Percentiles rank a stretch among this genome's conserved stretches.
Conservation (phyloP, 192 early-diverging fungal genomes). For the Umbelopsis sp. region DNA sequence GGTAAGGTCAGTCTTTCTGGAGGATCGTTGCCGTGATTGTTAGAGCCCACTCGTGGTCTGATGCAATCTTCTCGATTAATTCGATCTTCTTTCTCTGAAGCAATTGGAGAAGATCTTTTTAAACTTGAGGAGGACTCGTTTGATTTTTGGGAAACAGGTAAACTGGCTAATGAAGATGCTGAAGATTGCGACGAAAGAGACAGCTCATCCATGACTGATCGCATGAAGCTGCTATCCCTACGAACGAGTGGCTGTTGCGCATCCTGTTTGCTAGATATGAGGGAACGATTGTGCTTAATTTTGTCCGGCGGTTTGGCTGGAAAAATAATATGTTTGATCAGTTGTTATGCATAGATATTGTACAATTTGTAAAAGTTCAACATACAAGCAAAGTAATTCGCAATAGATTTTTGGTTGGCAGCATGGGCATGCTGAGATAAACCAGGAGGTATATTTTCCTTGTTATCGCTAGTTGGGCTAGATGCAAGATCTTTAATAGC, state of each 20-base stretch:
- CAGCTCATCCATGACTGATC: conserved; percentile 10
- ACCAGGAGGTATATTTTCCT: conserved; percentile 11
- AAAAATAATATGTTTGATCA: background rate
- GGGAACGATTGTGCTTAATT: background rate
- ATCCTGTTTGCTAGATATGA: background rate
- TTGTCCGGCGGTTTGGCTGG: background rate
- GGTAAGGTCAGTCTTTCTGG: background rate
- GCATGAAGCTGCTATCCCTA: conserved; percentile 7
- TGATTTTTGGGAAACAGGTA: background rate
- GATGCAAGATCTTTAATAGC: background rate
- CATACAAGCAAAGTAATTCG: conserved; percentile 5
- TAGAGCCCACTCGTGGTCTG: background rate
- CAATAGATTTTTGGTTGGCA: conserved; percentile 14
- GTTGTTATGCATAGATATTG: background rate
- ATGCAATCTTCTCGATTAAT: background rate
- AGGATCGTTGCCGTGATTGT: background rate
- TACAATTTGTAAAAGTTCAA: background rate
- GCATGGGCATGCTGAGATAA: background rate
- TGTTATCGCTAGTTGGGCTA: background rate
- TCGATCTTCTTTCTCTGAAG: background rate
- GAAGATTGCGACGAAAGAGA: conserved; percentile 1
- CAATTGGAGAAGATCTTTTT: background rate
- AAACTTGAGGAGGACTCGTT: background rate
- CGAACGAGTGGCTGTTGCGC: background rate
- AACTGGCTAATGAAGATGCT: background rate